Evolutionary conservation across 2,329 filamentous ascomycete species (phyloP), one percentile per base, ranked within the genome.

Genomic region (Phialocephala sp.): DNA sequence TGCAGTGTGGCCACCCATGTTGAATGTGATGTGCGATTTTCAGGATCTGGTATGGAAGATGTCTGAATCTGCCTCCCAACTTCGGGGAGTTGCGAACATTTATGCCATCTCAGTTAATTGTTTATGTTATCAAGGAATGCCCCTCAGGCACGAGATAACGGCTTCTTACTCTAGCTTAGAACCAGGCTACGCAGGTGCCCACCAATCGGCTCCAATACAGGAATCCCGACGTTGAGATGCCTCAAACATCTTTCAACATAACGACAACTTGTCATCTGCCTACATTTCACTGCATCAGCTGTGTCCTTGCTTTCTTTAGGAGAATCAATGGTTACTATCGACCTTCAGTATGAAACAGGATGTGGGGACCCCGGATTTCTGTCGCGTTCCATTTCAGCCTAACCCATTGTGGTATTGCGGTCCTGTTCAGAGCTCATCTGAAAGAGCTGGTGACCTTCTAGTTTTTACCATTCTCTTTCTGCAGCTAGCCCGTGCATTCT

Each of bases 1-100:
- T 2, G 71, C 70, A 55, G 61, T 70, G 35, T 66, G 67, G 12
- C 69, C 66, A 47, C 63, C 64, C 67, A 69, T 67, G 32, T 66
- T 66, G 50, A 35, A 4, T 32, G 24, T 18, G 24, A 27, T 27
- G 47, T 54, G 24, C 1, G 32, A 35, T 15, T 50, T 24, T n/a
- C 8, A 22, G n/a, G 45, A 9, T n/a, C 12, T 22, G n/a, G 4
- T 8, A 32, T 52, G 20, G 9, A 35, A 54, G 24, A n/a, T 27
- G 32, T 14, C 1, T 27, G 18, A 35, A 35, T 54, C 24, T 54
- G 50, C 50, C 50, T 32, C 50, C 47, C 50, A 54, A 18, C 14
- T 18, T 54, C 9, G 50, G 45, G 50, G 24, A 54, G 24, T 18
- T 54, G 50, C 5, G 24, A 35, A 54, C 14, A 18, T 54, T 54